Evolutionary conservation across 257 asterid species (phyloP), one percentile per base, ranked within the genome.

Genomic region (Jasminum sambac): DNA sequence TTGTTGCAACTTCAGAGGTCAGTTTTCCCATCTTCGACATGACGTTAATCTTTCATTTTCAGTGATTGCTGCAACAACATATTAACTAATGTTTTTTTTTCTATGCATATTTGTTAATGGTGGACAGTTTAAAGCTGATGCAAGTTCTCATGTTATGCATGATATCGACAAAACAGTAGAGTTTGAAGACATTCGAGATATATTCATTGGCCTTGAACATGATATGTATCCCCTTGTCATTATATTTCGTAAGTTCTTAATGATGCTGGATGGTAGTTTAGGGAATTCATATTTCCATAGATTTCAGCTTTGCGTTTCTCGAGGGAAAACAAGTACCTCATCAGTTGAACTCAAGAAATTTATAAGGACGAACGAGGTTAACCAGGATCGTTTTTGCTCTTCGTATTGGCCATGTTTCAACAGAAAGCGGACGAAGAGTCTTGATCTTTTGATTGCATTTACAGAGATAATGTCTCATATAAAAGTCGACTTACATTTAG

Each of bases 191-290:
- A 77, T 89, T 23, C 96, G 91, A 0, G 85, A 87, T 77, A 69
- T 91, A 0, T 80, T 89, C 76, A 16, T 77, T 41, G 83, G 80
- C 71, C 80, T 87, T 67, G 72, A 80, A 9, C 70, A 73, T 11
- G 73, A 77, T 38, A 79, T 77, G 70, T 87, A 82, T 71, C 96
- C 94, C 24, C 88, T 89, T 5, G 86, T 89, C 11, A 77, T 89
- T 57, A 89, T 94, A 21, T 89, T 89, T 63, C 88, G 75, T n/a
- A 87, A 89, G 74, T 87, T 89, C 66, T 30, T 89, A 57, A 77
- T 89, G 91, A 89, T 87, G 96, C 86, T 89, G 3, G 96, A 89
- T 34, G 94, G 91, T 37, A 80, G 90, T 37, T 30, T 87, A 13
- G 83, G 84, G 8, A 63, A 68, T 26, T 87, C 96, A 6, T 89